phyloP scores from a whole-genome alignment of 129 eudicot genomes.

The Cynara cardunculus region DNA sequence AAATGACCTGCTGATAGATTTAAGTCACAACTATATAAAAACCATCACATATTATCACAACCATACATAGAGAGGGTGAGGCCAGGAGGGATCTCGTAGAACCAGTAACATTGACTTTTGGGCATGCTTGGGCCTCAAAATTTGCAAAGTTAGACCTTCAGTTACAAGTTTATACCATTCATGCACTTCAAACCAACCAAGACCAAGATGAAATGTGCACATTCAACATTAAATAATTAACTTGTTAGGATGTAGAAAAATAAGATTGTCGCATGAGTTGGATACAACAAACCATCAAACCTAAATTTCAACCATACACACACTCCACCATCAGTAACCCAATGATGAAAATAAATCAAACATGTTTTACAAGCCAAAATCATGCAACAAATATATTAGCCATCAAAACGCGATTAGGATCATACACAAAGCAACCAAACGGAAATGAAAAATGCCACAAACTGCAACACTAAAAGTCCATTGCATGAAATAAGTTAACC shows the following conservation, averaged over 20 bases:
- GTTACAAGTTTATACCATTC: background rate
- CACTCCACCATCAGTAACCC: background rate
- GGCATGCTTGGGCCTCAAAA: background rate
- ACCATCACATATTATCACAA: slow-evolving; percentile 16
- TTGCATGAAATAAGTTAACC: background rate
- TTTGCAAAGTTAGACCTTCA: background rate
- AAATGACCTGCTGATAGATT: background rate
- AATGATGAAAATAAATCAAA: background rate
- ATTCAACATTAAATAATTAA: background rate
- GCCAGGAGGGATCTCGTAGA: background rate
- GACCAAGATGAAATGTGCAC: background rate
- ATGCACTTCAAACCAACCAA: background rate
- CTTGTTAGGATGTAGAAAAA: background rate
- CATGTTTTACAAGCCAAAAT: background rate
- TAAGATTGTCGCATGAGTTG: background rate
- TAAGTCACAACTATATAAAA: background rate
- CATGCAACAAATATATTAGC: background rate
- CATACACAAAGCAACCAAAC: slow-evolving; percentile 12
- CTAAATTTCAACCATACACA: background rate
- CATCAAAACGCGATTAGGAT: background rate
- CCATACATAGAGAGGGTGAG: background rate
- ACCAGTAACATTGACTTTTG: background rate
- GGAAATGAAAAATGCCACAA: background rate
- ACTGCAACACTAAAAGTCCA: slow-evolving; percentile 1
- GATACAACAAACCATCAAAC: background rate